Evolutionary conservation across 176 grass and related monocot species (phyloP).

Genomic region (Metroxylon sagu): DNA sequence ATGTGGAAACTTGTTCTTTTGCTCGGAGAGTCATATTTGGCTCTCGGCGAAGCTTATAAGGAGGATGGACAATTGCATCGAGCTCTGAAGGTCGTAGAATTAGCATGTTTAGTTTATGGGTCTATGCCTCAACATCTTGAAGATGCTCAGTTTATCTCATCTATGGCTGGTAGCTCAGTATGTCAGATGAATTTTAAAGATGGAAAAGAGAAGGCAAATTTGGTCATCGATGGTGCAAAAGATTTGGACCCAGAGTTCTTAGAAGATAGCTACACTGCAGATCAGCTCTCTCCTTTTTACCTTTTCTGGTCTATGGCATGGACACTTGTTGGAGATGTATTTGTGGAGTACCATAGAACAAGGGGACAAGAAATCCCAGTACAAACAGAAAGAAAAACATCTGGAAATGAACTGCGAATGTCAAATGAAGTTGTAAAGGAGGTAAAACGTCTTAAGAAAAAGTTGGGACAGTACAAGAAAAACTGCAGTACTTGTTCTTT

Average conservation of each 20-base stretch:
- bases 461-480: conserved; percentile 70
- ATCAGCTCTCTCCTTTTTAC: conserved; percentile 36
- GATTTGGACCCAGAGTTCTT: conserved; percentile 27
- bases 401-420: conserved; percentile 47
- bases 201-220: conserved; percentile 25
- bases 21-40: conserved; percentile 95
- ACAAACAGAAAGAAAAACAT: conserved; percentile 29
- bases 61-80: conserved; percentile 66
- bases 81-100: conserved; percentile 86
- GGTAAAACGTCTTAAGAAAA: conserved; percentile 94
- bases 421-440: conserved; percentile 98
- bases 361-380: conserved; percentile 40
- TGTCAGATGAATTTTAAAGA: conserved; percentile 15
- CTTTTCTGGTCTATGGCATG: conserved; percentile 88
- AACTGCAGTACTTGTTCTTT: conserved; percentile 80
- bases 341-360: conserved; percentile 74
- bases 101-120: conserved; percentile 86
- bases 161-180: conserved; percentile 47
- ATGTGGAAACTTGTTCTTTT: conserved; percentile 98
- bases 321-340: conserved; percentile 91
- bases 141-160: conserved; percentile 87
- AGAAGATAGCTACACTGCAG: conserved; percentile 28
- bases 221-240: conserved; percentile 37
- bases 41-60: conserved; percentile 77
- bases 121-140: conserved; percentile 93